These are phyloP conservation scores for Lentinula aciculospora DNA, from an alignment of 768 basidiomycete genomes.

Conservation along the genomic window DNA sequence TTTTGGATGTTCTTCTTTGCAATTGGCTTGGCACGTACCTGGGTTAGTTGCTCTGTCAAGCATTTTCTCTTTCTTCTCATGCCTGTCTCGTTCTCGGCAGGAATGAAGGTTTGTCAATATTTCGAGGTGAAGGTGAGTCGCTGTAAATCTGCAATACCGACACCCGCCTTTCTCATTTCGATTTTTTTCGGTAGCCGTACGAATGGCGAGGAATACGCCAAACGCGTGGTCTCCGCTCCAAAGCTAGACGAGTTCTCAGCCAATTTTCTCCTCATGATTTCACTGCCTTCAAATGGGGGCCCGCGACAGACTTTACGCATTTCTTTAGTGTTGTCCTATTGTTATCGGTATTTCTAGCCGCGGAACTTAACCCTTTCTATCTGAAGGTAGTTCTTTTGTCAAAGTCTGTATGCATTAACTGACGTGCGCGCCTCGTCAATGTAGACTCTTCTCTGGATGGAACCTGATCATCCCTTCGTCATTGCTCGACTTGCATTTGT, in stretches of 20 bases:
- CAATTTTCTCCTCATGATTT: slow-evolving; percentile 88
- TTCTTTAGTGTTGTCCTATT: slow-evolving; percentile 72
- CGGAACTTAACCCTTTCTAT: slow-evolving; percentile 86
- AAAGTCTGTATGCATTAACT: not conserved
- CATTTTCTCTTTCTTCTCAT: slow-evolving; percentile 8
- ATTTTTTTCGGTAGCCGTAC: slow-evolving; percentile 78
- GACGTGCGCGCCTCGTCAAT: slow-evolving; percentile 7
- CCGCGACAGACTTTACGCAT: slow-evolving; percentile 65
- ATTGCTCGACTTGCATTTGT: slow-evolving; percentile 68
- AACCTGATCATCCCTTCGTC: slow-evolving; percentile 83
- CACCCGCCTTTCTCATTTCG: too few relatives aligned
- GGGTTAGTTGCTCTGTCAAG: slow-evolving; percentile 33
- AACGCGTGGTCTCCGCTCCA: slow-evolving; percentile 70
- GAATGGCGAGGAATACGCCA: slow-evolving; percentile 82
- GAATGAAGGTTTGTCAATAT: slow-evolving; percentile 85
- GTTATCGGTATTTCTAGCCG: slow-evolving; percentile 74
- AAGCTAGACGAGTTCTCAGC: slow-evolving; percentile 72
- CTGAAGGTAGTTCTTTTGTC: slow-evolving; percentile 52
- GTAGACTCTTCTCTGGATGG: slow-evolving; percentile 77
- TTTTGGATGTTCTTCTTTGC: slow-evolving; percentile 80
- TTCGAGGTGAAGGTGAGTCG: slow-evolving; percentile 80
- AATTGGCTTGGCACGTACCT: slow-evolving; percentile 87
- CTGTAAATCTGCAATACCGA: too few relatives aligned
- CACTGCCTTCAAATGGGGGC: slow-evolving; percentile 86
- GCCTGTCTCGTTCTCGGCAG: slow-evolving; percentile 27